Percentiles rank a stretch among this genome's conserved stretches.
Conservation (phyloP, 768 basidiomycete genomes). For the Boletus sensibilis region DNA sequence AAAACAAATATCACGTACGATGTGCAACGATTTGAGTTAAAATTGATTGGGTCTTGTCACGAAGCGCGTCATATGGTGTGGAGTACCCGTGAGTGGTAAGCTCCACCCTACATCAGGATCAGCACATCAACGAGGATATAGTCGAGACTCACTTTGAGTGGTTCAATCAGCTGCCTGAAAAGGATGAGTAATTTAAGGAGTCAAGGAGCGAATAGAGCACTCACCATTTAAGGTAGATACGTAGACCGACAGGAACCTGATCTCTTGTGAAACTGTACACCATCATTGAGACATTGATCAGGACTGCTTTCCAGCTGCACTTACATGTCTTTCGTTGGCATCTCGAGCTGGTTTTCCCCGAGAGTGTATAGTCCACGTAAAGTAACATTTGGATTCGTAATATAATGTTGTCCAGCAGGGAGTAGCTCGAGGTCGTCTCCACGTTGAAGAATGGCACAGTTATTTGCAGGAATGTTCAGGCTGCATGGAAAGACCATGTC, state of each 20-base stretch:
- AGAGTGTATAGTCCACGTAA: slow-evolving; percentile 76
- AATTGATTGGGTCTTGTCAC: slow-evolving; percentile 85
- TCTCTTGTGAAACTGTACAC: slow-evolving; percentile 70
- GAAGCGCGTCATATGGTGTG: slow-evolving; percentile 75
- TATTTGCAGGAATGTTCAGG: slow-evolving; percentile 81
- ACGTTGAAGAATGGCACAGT: slow-evolving; percentile 81
- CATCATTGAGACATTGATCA: neutral
- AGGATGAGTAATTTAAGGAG: neutral
- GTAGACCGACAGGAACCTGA: slow-evolving; percentile 82
- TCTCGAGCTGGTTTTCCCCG: slow-evolving; percentile 81
- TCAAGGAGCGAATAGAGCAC: slow-evolving; percentile 21
- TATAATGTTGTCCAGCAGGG: slow-evolving; percentile 79
- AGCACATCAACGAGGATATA: slow-evolving; percentile 25
- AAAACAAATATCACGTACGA: slow-evolving; percentile 39
- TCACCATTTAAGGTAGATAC: slow-evolving; percentile 79
- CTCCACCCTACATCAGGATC: slow-evolving; percentile 45
- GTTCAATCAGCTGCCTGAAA: slow-evolving; percentile 48
- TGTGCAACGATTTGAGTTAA: slow-evolving; percentile 85
- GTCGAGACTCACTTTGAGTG: slow-evolving; percentile 40
- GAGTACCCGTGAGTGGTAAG: slow-evolving; percentile 82
- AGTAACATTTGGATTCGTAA: slow-evolving; percentile 82
- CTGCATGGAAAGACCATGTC: slow-evolving; percentile 34
- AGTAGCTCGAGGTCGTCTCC: slow-evolving; percentile 79
- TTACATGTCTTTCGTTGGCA: slow-evolving; percentile 86
- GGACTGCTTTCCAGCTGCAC: slow-evolving; percentile 21